These are phyloP conservation scores for Tuber umbilicatum DNA, from an alignment of 495 filamentous ascomycete species.

Conservation along the genomic window DNA sequence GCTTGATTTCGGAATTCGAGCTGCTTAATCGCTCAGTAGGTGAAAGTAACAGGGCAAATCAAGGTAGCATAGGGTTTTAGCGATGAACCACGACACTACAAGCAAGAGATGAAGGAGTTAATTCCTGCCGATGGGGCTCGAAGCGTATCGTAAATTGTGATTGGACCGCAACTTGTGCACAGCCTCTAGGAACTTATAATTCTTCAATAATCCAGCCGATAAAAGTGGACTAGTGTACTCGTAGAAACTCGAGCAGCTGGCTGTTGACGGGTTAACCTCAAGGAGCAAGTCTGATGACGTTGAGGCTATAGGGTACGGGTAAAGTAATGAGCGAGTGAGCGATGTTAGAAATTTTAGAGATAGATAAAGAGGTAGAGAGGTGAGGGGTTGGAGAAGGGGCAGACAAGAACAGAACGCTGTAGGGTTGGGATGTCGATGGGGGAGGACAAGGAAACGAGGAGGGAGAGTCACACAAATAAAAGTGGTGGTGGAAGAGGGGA, in stretches of 20 bases:
- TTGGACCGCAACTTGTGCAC: not conserved
- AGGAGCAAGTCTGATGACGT: not conserved
- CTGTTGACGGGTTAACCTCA: not conserved
- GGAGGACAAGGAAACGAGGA: conserved; percentile 1
- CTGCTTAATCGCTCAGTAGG: not conserved
- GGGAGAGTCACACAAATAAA: not conserved
- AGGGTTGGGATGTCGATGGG: not conserved
- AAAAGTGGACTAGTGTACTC: not conserved
- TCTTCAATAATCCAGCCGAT: conserved; percentile 3
- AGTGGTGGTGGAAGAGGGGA: not conserved
- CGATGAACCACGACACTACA: not conserved
- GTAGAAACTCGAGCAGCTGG: conserved; percentile 1
- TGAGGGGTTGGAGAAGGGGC: not conserved
- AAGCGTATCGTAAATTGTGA: not conserved
- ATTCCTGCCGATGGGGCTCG: not conserved
- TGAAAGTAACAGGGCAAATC: not conserved
- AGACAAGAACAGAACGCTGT: not conserved
- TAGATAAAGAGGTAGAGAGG: not conserved
- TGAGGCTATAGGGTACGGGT: not conserved
- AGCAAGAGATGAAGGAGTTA: not conserved
- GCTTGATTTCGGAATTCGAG: not conserved
- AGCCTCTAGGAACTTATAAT: not conserved
- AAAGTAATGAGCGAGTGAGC: not conserved
- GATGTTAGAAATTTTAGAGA: not conserved
- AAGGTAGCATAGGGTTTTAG: not conserved